A percentile compares a stretch with the other conserved stretches of the same genome.
Conservation (phyloP, 169 alveolate species). For the Babesia ovata region DNA sequence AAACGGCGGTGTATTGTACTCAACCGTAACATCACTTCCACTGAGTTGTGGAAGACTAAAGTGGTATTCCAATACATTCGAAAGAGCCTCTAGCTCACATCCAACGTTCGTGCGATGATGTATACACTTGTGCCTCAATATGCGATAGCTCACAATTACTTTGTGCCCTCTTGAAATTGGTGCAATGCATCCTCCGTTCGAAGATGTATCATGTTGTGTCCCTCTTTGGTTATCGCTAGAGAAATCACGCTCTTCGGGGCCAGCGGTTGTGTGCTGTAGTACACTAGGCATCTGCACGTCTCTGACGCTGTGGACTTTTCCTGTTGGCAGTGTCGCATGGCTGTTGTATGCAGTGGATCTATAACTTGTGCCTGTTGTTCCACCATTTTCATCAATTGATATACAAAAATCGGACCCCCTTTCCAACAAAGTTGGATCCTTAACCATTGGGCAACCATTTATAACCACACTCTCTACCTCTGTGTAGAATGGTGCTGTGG, state of each 20-base stretch:
- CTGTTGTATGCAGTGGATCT: too few relatives aligned
- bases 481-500: conserved; percentile 19
- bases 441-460: conserved; percentile 1
- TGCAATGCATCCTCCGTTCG: not conserved
- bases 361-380: not conserved
- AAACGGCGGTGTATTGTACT: conserved; percentile 24
- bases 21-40: conserved; percentile 9
- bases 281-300: too few relatives aligned
- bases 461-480: conserved; percentile 6
- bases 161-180: not conserved
- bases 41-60: conserved; percentile 10
- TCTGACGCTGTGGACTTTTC: too few relatives aligned
- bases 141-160: conserved; percentile 16
- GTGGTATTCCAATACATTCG: conserved; percentile 12
- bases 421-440: conserved; percentile 29
- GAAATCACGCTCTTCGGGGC: too few relatives aligned
- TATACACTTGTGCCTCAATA: conserved; percentile 8
- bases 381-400: not conserved
- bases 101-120: not conserved
- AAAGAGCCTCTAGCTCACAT: conserved; percentile 7
- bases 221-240: too few relatives aligned
- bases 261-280: too few relatives aligned
- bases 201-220: too few relatives aligned
- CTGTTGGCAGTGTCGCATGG: too few relatives aligned
- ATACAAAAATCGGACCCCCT: conserved; percentile 5